A percentile compares a stretch with the other conserved stretches of the same genome.
Conservation (phyloP, 2,329 filamentous ascomycete species). For the Trichothecium roseum region DNA sequence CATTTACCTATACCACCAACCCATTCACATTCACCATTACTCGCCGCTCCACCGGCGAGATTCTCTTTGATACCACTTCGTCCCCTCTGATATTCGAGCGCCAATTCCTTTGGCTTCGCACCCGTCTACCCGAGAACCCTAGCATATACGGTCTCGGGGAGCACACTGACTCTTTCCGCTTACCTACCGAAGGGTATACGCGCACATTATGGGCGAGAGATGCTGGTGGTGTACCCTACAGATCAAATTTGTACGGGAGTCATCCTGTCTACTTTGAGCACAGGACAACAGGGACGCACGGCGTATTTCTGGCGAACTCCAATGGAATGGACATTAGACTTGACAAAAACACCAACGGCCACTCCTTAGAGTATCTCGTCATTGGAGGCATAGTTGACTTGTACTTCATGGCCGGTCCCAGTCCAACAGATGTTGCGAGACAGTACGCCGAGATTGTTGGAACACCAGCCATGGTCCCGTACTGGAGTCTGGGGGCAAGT, state of each 20-base stretch:
- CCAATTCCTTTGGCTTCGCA: slow-evolving; percentile 66
- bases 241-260: slow-evolving; percentile 58
- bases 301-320: slow-evolving; percentile 59
- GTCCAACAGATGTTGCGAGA: slow-evolving; percentile 40
- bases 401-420: slow-evolving; percentile 49
- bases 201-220: slow-evolving; percentile 60
- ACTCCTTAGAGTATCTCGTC: slow-evolving; percentile 67
- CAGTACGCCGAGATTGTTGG: slow-evolving; percentile 48
- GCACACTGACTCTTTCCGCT: slow-evolving; percentile 46
- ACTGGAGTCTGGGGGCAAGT: slow-evolving; percentile 42
- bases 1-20: slow-evolving; percentile 21
- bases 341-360: slow-evolving; percentile 43
- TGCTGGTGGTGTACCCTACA: slow-evolving; percentile 45
- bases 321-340: slow-evolving; percentile 68
- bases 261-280: slow-evolving; percentile 66
- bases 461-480: slow-evolving; percentile 47
- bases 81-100: slow-evolving; percentile 61
- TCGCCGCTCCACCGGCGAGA: slow-evolving; percentile 48
- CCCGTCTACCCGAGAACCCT: slow-evolving; percentile 56
- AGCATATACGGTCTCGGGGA: slow-evolving; percentile 69
- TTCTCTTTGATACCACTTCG: slow-evolving; percentile 56
- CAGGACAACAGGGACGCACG: slow-evolving; percentile 43
- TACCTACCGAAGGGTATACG: neutral
- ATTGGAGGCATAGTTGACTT: slow-evolving; percentile 64
- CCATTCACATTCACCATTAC: slow-evolving; percentile 57